Evolutionary conservation across 2,329 filamentous ascomycete species (phyloP).

Genomic region (Ophiosphaerella herpotricha): DNA sequence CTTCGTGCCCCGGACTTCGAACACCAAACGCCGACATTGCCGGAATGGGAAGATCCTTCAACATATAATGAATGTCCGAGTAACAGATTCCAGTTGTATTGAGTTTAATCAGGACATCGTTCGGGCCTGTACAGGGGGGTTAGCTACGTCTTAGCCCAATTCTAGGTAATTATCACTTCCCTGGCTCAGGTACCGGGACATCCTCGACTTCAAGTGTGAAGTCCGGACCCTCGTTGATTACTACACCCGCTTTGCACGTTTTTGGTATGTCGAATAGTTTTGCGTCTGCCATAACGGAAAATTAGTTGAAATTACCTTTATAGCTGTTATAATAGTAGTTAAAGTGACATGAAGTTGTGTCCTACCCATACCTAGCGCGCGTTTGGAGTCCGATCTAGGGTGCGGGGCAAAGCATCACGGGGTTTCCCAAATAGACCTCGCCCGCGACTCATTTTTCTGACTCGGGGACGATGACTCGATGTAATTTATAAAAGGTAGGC

Average conservation of each 20-base stretch:
- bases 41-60: conserved; percentile 53
- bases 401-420: too few relatives aligned
- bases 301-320: too few relatives aligned
- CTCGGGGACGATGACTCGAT: too few relatives aligned
- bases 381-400: too few relatives aligned
- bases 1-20: conserved; percentile 57
- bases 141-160: neutral
- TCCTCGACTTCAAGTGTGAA: conserved; percentile 52
- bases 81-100: conserved; percentile 62
- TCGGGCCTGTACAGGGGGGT: conserved; percentile 43
- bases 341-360: too few relatives aligned
- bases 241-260: conserved; percentile 55
- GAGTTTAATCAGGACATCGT: conserved; percentile 60
- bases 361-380: too few relatives aligned
- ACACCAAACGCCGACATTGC: conserved; percentile 44
- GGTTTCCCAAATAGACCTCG: too few relatives aligned
- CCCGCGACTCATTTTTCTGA: too few relatives aligned
- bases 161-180: conserved; percentile 23
- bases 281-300: neutral
- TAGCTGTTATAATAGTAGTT: too few relatives aligned
- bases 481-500: too few relatives aligned
- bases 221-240: conserved; percentile 54
- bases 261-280: conserved; percentile 45
- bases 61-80: conserved; percentile 61
- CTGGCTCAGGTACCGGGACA: conserved; percentile 52